Evolutionary conservation across 2,329 filamentous ascomycete genomes (phyloP).

Genomic region (Colletotrichum spinosum): DNA sequence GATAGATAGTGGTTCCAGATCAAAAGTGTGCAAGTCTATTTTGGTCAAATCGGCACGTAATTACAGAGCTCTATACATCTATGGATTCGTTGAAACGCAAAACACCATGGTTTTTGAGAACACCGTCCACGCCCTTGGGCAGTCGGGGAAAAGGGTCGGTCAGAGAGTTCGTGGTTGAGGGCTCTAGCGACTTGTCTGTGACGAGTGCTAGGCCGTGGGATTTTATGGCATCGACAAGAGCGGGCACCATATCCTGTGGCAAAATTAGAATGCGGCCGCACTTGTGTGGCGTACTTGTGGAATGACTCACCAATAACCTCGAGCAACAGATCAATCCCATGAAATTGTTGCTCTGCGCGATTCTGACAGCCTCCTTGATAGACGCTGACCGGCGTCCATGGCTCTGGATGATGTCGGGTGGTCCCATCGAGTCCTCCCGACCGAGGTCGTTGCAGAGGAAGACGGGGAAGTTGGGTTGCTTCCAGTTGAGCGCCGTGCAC

Average conservation of each 20-base stretch:
- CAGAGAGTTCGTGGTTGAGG: constrained; percentile 52
- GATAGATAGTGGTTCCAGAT: constrained; percentile 1
- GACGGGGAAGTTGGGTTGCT: constrained; percentile 97
- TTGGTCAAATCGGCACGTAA: constrained; percentile 14
- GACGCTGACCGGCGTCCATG: constrained; percentile 82
- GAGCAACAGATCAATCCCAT: constrained; percentile 97
- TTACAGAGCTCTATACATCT: constrained; percentile 65
- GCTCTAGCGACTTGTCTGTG: constrained; percentile 81
- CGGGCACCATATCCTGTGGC: constrained; percentile 88
- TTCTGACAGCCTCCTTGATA: constrained; percentile 93
- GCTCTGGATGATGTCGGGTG: constrained; percentile 54
- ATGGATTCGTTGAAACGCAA: constrained; percentile 94
- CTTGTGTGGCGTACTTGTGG: background rate
- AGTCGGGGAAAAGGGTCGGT: constrained; percentile 68
- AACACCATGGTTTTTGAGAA: constrained; percentile 87
- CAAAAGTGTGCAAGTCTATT: constrained; percentile 29
- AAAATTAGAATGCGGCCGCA: constrained; percentile 35
- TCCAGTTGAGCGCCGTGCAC: constrained; percentile 97
- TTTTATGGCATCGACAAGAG: constrained; percentile 92
- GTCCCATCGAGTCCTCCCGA: constrained; percentile 60
- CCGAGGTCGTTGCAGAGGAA: constrained; percentile 95
- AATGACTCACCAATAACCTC: constrained; percentile 77
- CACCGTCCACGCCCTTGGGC: constrained; percentile 87
- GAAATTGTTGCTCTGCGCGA: constrained; percentile 95
- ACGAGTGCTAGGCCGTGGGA: constrained; percentile 93